Evolutionary conservation across 2,329 filamentous ascomycete species (phyloP).

Genomic region (Fusarium staphyleae): DNA sequence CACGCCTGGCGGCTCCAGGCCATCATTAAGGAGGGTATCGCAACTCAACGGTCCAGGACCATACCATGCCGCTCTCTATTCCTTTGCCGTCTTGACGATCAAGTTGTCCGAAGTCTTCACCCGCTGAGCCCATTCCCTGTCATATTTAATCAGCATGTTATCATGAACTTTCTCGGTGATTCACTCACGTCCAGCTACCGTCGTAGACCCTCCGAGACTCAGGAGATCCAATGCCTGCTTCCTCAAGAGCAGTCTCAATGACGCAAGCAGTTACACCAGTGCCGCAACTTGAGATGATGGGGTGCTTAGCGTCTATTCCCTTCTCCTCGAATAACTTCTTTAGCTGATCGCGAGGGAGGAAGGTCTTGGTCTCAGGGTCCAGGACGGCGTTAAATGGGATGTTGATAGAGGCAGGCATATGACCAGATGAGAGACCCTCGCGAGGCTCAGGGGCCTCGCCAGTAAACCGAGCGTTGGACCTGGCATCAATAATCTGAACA

Average conservation of each 20-base stretch:
- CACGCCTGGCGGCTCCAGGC: constrained; percentile 38
- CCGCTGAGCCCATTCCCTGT: constrained; percentile 72
- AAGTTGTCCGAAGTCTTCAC: constrained; percentile 67
- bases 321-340: constrained; percentile 79
- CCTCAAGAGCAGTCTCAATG: constrained; percentile 83
- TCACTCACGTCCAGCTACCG: constrained; percentile 93
- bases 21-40: constrained; percentile 45
- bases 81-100: constrained; percentile 61
- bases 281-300: constrained; percentile 88
- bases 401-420: constrained; percentile 88
- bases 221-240: constrained; percentile 75
- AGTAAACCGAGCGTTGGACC: constrained; percentile 79
- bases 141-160: constrained; percentile 39
- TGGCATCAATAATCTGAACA: constrained; percentile 88
- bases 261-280: constrained; percentile 94
- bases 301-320: constrained; percentile 78
- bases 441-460: constrained; percentile 87
- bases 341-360: constrained; percentile 75
- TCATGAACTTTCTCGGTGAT: background rate
- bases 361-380: constrained; percentile 82
- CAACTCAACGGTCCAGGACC: constrained; percentile 31
- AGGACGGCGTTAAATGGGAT: constrained; percentile 82
- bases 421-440: constrained; percentile 83
- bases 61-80: constrained; percentile 26
- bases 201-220: constrained; percentile 83